These are phyloP conservation scores for Cercospora sesami DNA, from an alignment of 2,329 filamentous ascomycete genomes.

Conservation along the genomic window DNA sequence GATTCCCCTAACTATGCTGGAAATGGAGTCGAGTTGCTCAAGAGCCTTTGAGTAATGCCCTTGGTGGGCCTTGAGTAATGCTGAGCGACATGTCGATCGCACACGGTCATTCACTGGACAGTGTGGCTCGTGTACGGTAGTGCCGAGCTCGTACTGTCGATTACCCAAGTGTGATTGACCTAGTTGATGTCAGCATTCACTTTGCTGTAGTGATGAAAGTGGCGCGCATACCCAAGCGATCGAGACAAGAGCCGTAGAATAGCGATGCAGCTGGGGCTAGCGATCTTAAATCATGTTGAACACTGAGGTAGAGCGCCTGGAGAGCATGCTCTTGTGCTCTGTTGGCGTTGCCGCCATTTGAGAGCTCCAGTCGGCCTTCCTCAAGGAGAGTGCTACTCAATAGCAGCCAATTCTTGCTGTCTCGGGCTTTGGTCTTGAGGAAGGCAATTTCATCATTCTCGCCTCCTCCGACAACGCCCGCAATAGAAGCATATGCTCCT, in stretches of 20 bases:
- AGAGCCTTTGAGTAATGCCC: conserved; percentile 72
- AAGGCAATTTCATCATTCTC: conserved; percentile 81
- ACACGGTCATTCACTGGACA: conserved; percentile 75
- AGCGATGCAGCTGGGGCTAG: conserved; percentile 74
- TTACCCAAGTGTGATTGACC: conserved; percentile 59
- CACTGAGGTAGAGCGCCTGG: conserved; percentile 78
- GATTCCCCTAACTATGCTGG: conserved; percentile 64
- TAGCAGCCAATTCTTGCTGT: conserved; percentile 80
- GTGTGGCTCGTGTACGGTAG: conserved; percentile 67
- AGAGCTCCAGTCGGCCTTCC: conserved; percentile 77
- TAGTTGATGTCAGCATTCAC: conserved; percentile 29
- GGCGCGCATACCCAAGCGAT: conserved; percentile 63
- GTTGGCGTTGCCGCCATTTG: conserved; percentile 46
- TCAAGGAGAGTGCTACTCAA: conserved; percentile 80
- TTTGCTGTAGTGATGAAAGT: not conserved
- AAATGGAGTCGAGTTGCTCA: conserved; percentile 59
- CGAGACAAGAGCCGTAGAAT: conserved; percentile 71
- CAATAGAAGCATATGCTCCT: conserved; percentile 27
- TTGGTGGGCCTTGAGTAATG: conserved; percentile 63
- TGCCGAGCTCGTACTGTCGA: conserved; percentile 69
- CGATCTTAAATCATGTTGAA: conserved; percentile 71
- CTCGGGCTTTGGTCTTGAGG: conserved; percentile 80
- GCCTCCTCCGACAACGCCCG: conserved; percentile 31
- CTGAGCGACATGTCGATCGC: conserved; percentile 69
- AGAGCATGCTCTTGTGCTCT: conserved; percentile 73